phyloP scores from a whole-genome alignment of 2,329 filamentous ascomycete species.

The Paramyrothecium roridum region DNA sequence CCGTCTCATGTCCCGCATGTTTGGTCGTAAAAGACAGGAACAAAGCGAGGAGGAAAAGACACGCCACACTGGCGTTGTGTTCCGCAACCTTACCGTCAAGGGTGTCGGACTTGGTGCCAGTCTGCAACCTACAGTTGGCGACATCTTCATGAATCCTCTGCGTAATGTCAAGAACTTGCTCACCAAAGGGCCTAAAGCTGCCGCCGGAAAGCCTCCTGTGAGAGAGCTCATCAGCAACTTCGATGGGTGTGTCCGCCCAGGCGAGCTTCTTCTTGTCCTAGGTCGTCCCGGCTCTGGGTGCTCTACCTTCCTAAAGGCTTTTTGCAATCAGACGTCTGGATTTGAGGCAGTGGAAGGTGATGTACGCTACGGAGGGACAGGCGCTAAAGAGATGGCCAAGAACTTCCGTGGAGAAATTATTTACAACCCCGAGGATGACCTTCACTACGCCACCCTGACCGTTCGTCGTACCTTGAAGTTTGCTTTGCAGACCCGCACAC shows the following conservation, averaged over 20 bases:
- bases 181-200: constrained; percentile 48
- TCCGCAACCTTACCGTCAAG: constrained; percentile 67
- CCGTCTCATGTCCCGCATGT: constrained; percentile 66
- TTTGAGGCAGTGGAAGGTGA: constrained; percentile 64
- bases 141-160: constrained; percentile 56
- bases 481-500: constrained; percentile 63
- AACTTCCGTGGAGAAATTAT: constrained; percentile 61
- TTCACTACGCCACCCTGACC: constrained; percentile 67
- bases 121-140: constrained; percentile 53
- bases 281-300: constrained; percentile 68
- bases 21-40: constrained; percentile 60
- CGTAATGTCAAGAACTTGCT: constrained; percentile 43
- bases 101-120: constrained; percentile 65
- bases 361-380: constrained; percentile 57
- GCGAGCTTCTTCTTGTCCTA: constrained; percentile 66
- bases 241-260: constrained; percentile 67
- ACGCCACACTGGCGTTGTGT: constrained; percentile 66
- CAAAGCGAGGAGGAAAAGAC: constrained; percentile 69
- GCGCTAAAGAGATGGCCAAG: constrained; percentile 42
- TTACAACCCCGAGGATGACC: constrained; percentile 65
- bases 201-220: constrained; percentile 52
- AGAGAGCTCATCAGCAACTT: constrained; percentile 63
- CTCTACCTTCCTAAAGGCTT: constrained; percentile 67
- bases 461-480: constrained; percentile 66
- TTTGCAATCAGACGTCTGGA: constrained; percentile 65